These are phyloP conservation scores for Lasiodiplodia theobromae DNA, from an alignment of 2,329 filamentous ascomycete species.

Conservation along the genomic window DNA sequence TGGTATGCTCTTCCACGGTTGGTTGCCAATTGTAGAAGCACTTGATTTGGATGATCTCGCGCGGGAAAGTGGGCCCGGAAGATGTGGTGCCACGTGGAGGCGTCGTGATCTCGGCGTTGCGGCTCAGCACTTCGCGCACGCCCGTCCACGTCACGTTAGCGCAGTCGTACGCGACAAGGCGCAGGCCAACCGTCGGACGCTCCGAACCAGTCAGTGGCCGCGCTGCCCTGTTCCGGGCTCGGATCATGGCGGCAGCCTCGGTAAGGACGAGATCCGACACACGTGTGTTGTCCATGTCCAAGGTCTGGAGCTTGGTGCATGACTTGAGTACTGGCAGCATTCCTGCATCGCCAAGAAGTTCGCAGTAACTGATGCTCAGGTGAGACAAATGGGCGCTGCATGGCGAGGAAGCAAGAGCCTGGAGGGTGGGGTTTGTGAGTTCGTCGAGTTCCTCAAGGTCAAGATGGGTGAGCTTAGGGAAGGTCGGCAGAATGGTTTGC, in stretches of 20 bases:
- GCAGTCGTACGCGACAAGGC: slow-evolving; percentile 88
- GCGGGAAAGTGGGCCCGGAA: slow-evolving; percentile 65
- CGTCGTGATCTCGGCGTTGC: slow-evolving; percentile 77
- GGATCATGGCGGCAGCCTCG: slow-evolving; percentile 83
- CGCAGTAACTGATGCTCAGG: slow-evolving; percentile 89
- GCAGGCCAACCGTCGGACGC: slow-evolving; percentile 64
- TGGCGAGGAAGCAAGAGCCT: slow-evolving; percentile 77
- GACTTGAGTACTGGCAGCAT: slow-evolving; percentile 82
- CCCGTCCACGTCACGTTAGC: slow-evolving; percentile 92
- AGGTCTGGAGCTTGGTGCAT: slow-evolving; percentile 71
- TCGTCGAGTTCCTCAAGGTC: slow-evolving; percentile 86
- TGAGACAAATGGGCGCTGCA: slow-evolving; percentile 77
- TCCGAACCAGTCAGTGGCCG: slow-evolving; percentile 41
- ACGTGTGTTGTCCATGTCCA: slow-evolving; percentile 93
- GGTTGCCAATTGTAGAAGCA: slow-evolving; percentile 96
- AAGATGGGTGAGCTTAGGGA: slow-evolving; percentile 80
- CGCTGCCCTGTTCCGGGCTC: slow-evolving; percentile 64
- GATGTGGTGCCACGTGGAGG: slow-evolving; percentile 43
- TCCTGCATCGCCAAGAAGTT: slow-evolving; percentile 80
- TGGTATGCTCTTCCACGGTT: slow-evolving; percentile 92
- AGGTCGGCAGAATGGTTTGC: slow-evolving; percentile 74
- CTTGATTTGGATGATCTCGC: slow-evolving; percentile 84
- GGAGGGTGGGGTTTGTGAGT: slow-evolving; percentile 76
- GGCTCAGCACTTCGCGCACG: slow-evolving; percentile 82
- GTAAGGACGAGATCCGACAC: slow-evolving; percentile 85